phyloP scores from a whole-genome alignment of 2,329 filamentous ascomycete genomes.

The Botrytis paeoniae region DNA sequence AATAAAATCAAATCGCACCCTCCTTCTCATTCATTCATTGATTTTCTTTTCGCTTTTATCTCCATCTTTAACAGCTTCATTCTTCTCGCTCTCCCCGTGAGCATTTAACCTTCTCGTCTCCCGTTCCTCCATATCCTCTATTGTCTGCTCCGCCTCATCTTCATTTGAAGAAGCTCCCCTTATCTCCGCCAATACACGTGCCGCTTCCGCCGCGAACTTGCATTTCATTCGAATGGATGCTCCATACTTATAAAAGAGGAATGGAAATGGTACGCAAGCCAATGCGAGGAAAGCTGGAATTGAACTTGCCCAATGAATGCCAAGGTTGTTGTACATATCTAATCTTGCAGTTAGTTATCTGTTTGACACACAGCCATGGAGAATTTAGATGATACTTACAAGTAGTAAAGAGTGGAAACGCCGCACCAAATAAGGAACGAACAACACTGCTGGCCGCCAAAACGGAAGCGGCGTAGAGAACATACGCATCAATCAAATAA shows the following conservation, averaged over 20 bases:
- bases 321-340: constrained; percentile 44
- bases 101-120: constrained; percentile 1
- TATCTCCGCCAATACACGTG: constrained; percentile 9
- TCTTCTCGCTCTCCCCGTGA: not conserved
- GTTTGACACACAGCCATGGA: not conserved
- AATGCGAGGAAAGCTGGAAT: constrained; percentile 73
- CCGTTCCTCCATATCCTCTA: constrained; percentile 17
- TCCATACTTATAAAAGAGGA: constrained; percentile 76
- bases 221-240: constrained; percentile 59
- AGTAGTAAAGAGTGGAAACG: constrained; percentile 70
- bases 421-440: constrained; percentile 66
- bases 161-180: not conserved
- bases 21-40: not conserved
- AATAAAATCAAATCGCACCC: not conserved
- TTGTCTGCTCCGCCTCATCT: not conserved
- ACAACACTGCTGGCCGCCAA: constrained; percentile 70
- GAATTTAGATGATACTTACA: constrained; percentile 24
- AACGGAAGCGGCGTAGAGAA: constrained; percentile 73
- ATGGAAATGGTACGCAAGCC: constrained; percentile 69
- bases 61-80: too few species aligned
- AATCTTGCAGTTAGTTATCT: constrained; percentile 7
- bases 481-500: constrained; percentile 66
- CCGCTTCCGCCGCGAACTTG: constrained; percentile 67
- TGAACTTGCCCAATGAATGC: constrained; percentile 72
- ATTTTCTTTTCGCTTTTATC: not conserved